These are phyloP conservation scores for Chlorella ohadii DNA, from an alignment of 139 green algal species.

Conservation along the genomic window DNA sequence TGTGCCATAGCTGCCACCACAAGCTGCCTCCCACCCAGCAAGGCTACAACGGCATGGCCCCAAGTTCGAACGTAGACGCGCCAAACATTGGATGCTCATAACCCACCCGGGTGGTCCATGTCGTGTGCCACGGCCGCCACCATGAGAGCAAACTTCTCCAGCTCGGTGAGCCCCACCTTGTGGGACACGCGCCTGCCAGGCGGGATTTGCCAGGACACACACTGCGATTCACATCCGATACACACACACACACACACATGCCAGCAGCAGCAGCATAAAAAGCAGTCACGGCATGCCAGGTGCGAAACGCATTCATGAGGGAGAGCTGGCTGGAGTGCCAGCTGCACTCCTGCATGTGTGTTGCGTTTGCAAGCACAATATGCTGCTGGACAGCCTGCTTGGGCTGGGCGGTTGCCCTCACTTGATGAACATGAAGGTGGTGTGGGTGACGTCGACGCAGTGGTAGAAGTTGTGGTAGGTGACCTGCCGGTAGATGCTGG, in stretches of 20 bases:
- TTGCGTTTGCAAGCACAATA: too few relatives aligned
- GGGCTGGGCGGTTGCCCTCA: neutral
- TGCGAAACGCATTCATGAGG: too few relatives aligned
- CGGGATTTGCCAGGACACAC: too few relatives aligned
- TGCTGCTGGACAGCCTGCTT: neutral
- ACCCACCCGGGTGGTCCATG: slow-evolving; percentile 67
- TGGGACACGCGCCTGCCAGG: neutral
- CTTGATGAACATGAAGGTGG: slow-evolving; percentile 55
- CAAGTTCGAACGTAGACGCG: too few relatives aligned
- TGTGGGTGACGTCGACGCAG: slow-evolving; percentile 68
- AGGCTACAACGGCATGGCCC: too few relatives aligned
- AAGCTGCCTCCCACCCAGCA: too few relatives aligned
- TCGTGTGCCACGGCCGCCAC: slow-evolving; percentile 73
- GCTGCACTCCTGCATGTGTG: too few relatives aligned
- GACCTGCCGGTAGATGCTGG: slow-evolving; percentile 37
- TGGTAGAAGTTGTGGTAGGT: slow-evolving; percentile 81
- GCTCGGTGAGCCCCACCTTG: slow-evolving; percentile 43
- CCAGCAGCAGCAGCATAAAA: neutral
- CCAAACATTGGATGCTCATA: too few relatives aligned
- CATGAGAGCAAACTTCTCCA: slow-evolving; percentile 67
- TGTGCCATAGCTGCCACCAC: slow-evolving; percentile 70
- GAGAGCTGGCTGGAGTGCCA: too few relatives aligned
- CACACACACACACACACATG: too few relatives aligned
- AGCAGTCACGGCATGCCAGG: too few relatives aligned
- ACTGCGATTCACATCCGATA: too few relatives aligned